phyloP scores from a whole-genome alignment of 805 yeast genomes.

The Lipomyces starkeyi region DNA sequence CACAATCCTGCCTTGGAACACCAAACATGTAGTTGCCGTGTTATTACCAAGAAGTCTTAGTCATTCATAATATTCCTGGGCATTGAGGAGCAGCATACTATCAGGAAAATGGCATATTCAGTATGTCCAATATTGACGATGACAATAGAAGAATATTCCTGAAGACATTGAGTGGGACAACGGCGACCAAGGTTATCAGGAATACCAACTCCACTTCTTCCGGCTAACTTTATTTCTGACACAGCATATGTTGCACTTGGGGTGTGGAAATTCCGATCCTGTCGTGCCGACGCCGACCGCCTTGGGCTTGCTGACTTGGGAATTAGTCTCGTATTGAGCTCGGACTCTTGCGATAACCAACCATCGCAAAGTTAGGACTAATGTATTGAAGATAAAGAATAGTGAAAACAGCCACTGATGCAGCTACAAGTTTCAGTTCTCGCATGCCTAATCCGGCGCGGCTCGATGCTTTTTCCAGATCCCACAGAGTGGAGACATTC shows the following conservation, averaged over 20 bases:
- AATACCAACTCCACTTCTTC: background rate
- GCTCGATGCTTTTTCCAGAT: background rate
- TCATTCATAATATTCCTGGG: background rate
- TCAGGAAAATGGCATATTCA: background rate
- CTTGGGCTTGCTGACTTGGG: background rate
- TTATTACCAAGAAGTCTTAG: background rate
- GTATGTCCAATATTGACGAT: background rate
- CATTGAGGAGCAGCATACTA: background rate
- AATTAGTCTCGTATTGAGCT: background rate
- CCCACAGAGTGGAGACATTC: background rate
- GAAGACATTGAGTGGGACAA: background rate
- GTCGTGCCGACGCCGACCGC: background rate
- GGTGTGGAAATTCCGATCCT: too few relatives aligned
- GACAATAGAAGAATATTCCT: background rate
- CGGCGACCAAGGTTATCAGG: background rate
- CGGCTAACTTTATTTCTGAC: too few relatives aligned
- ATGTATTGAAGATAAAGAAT: too few relatives aligned
- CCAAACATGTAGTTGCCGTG: too few relatives aligned
- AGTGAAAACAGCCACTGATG: background rate
- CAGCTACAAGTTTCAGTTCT: background rate
- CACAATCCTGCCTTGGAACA: too few relatives aligned
- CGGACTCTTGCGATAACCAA: background rate
- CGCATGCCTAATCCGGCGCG: background rate
- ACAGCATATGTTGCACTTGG: too few relatives aligned
- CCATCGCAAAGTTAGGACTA: too few relatives aligned